Base-by-base conservation (phyloP, 2,329 filamentous ascomycete genomes). In the Zarea fungicola region DNA sequence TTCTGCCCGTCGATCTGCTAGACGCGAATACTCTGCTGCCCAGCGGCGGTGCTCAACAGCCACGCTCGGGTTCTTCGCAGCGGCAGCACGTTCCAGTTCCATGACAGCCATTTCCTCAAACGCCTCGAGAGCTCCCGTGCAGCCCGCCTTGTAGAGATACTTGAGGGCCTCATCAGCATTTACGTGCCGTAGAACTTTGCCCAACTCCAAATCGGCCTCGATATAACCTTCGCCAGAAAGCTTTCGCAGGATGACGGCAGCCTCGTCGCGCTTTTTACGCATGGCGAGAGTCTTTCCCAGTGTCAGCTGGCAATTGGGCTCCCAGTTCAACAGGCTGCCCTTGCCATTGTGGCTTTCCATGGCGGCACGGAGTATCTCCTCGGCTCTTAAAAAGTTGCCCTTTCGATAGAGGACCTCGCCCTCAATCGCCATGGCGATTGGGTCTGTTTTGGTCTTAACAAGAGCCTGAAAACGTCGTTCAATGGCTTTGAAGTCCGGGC, bases 351-450 rank as follows among this genome's bases (percentile, higher is more conserved):
- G 36, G 19, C 6, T 14, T 4, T 21, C 23, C 35, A 35, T 16
- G 5, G 21, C 37, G 9, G 14, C 22, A 18, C 25, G n/a, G 8
- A 49, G 46, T 5, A 53, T 37, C 14, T 42, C 44, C 21, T 51
- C 52, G 5, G 63, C 60, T 8, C 54, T 56, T 1, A 50, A 48
- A 44, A 58, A 60, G 28, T 55, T 59, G 6, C 57, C 59, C 32
- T 56, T 52, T 22, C 42, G 39, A 41, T 56, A 58, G 11, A 65
- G 58, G 22, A 56, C 22, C 45, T 63, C 58, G 14, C 63, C 69
- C 35, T 69, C 60, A 8, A 61, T 55, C 4, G 63, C 60, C 19
- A 70, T 55, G 26, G 66, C 69, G 37, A 71, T 58, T 4, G 65
- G 56, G 31, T 71, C 59, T n/a, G 54, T 58, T 22, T 57, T 61